A percentile compares a stretch with the other conserved stretches of the same genome.
phyloP scores from a whole-genome alignment of 2,329 filamentous ascomycete species.

The Colletotrichum trifolii region DNA sequence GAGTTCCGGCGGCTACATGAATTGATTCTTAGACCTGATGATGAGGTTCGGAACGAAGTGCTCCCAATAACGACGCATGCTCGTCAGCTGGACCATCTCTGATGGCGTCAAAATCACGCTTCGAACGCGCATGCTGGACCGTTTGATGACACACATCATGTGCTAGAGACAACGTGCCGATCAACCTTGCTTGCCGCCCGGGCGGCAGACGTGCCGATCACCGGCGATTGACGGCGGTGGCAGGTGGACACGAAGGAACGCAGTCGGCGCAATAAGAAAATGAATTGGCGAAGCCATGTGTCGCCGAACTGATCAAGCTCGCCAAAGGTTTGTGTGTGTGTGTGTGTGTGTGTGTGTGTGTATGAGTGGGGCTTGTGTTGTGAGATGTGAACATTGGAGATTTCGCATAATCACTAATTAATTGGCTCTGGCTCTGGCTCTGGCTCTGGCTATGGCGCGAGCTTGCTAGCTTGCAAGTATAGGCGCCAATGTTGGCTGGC shows the following conservation, averaged over 20 bases:
- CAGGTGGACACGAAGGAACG: conserved; percentile 7
- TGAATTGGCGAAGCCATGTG: background rate
- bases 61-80: no score
- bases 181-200: background rate
- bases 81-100: no score
- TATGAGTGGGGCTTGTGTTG: conserved; percentile 6
- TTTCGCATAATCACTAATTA: conserved; percentile 28
- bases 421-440: conserved; percentile 14
- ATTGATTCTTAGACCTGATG: no score
- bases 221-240: background rate
- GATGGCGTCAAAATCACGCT: no score
- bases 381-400: conserved; percentile 6
- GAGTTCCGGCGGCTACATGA: no score
- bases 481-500: conserved; percentile 8
- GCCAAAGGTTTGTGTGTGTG: background rate
- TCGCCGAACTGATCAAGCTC: background rate
- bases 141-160: background rate
- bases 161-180: conserved; percentile 10
- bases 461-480: conserved; percentile 12
- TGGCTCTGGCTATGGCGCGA: background rate
- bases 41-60: no score
- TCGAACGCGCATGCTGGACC: no score
- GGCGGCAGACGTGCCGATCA: conserved; percentile 10
- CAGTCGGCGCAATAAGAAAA: conserved; percentile 4
- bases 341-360: background rate